Evolutionary conservation across 495 filamentous ascomycete species (phyloP), one percentile per base, ranked within the genome.

Genomic region (Podospora pseudopauciseta): DNA sequence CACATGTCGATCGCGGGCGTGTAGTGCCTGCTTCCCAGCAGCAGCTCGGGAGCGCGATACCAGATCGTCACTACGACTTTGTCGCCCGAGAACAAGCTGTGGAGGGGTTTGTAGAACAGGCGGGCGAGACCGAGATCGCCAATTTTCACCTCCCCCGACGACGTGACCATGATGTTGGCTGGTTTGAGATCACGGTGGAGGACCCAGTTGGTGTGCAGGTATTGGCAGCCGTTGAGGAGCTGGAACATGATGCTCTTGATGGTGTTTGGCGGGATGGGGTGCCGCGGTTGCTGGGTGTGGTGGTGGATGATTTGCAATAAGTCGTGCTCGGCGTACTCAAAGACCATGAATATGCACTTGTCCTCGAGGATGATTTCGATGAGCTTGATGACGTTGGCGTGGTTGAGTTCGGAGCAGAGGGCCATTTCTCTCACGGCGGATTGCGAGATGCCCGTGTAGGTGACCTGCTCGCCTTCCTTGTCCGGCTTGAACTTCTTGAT

Each of bases 401-500:
- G 94, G 23, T 86, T 87, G 13, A 98, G 86, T 73, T 98, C 96
- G 67, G 93, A 93, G 75, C 95, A 99, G 5, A 99, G 85, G n/a
- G 94, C 90, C 96, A 99, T 99, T 79, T 99, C 95, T 53, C 95
- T 92, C 70, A 96, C 91, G 6, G 96, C 95, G 0, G 94, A 97
- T 78, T 99, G 95, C 0, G 96, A 98, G 67, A 99, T 95, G 68
- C 95, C 95, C 5, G 95, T 97, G 79, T 99, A 99, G 70, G 96
- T 91, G 62, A 96, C 85, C 67, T 89, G 84, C 78, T 98, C 96
- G 55, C 94, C 95, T 80, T 99, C 95, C 82, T 98, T 98, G 80
- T 99, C 95, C 53, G 95, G 95, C 81, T 99, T 99, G 88, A 99
- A 99, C 88, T 97, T 97, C 79, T 98, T 98, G 80, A 98, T 98